Conservation (phyloP, 768 basidiomycete genomes). For the Suillus lakei region DNA sequence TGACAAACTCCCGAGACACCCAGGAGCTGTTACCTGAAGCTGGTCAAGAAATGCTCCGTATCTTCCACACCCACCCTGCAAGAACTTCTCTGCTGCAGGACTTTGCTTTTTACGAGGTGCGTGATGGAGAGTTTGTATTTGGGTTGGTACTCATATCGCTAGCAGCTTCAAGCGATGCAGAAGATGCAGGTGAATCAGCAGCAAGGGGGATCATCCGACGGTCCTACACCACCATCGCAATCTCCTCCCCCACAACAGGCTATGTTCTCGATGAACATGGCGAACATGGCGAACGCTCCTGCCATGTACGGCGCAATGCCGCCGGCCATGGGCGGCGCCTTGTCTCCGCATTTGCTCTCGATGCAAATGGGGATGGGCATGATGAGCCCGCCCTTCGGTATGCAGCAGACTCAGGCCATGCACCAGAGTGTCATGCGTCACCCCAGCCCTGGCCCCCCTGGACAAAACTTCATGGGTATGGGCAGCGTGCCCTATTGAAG, state of each 20-base stretch:
- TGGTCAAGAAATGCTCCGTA: conserved; percentile 94
- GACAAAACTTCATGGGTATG: conserved; percentile 52
- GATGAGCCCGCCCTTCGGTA: conserved; percentile 55
- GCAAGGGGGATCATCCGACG: conserved; percentile 27
- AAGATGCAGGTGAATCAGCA: conserved; percentile 49
- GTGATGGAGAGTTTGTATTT: conserved; percentile 17
- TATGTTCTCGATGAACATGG: conserved; percentile 43
- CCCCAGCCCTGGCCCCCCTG: conserved; percentile 65
- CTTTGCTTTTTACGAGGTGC: conserved; percentile 89
- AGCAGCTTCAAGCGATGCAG: conserved; percentile 84
- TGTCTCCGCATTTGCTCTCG: conserved; percentile 38
- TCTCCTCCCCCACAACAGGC: conserved; percentile 49
- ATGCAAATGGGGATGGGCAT: conserved; percentile 58
- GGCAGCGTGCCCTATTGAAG: conserved; percentile 38
- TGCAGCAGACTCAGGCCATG: conserved; percentile 72
- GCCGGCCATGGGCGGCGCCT: conserved; percentile 32
- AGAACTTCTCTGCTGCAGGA: conserved; percentile 94
- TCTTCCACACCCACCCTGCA: conserved; percentile 92
- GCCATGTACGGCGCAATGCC: conserved; percentile 41
- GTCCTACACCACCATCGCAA: conserved; percentile 40
- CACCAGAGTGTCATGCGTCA: conserved; percentile 87
- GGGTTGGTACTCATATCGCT: conserved; percentile 5
- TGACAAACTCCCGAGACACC: conserved; percentile 97
- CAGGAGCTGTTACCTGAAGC: conserved; percentile 96
- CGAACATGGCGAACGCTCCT: conserved; percentile 39